Percentiles rank a stretch among this genome's conserved stretches.
Conservation (phyloP, 768 basidiomycete genomes). For the Suillus subaureus region DNA sequence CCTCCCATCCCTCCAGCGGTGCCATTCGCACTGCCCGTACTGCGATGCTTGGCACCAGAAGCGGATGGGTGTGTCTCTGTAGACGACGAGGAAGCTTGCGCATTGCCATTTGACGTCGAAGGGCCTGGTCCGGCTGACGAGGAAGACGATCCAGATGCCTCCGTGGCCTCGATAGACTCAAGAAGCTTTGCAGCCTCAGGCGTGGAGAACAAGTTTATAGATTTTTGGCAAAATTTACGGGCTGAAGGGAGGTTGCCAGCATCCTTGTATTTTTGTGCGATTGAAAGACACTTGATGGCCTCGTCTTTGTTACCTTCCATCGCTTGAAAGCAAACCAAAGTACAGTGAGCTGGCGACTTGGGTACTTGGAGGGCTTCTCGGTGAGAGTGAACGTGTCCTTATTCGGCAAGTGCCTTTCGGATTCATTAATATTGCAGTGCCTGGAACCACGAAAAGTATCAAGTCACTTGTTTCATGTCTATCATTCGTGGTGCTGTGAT, state of each 20-base stretch:
- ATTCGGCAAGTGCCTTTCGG: conserved; percentile 9
- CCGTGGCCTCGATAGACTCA: conserved; percentile 61
- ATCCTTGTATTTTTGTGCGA: conserved; percentile 76
- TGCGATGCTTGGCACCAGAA: conserved; percentile 69
- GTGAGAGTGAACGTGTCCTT: conserved; percentile 4
- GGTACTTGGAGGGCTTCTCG: not conserved
- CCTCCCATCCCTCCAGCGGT: conserved; percentile 65
- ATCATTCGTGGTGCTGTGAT: not conserved
- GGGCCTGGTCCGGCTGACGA: conserved; percentile 44
- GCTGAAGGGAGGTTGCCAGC: conserved; percentile 75
- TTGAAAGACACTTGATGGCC: conserved; percentile 76
- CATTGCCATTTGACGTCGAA: conserved; percentile 34
- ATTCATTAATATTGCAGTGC: not conserved
- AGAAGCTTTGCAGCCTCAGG: conserved; percentile 73
- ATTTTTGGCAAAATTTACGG: conserved; percentile 89
- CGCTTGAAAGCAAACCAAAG: conserved; percentile 15
- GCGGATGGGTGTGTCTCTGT: conserved; percentile 76
- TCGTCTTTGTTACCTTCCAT: conserved; percentile 94
- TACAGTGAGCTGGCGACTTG: conserved; percentile 4
- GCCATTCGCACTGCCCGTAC: conserved; percentile 41
- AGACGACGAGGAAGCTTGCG: conserved; percentile 48
- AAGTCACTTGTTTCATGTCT: not conserved
- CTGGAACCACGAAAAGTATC: not conserved
- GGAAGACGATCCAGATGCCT: conserved; percentile 35
- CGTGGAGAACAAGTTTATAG: conserved; percentile 78